Evolutionary conservation across 495 filamentous ascomycete genomes (phyloP).

Genomic region (Friedmanniomyces endolithicus): DNA sequence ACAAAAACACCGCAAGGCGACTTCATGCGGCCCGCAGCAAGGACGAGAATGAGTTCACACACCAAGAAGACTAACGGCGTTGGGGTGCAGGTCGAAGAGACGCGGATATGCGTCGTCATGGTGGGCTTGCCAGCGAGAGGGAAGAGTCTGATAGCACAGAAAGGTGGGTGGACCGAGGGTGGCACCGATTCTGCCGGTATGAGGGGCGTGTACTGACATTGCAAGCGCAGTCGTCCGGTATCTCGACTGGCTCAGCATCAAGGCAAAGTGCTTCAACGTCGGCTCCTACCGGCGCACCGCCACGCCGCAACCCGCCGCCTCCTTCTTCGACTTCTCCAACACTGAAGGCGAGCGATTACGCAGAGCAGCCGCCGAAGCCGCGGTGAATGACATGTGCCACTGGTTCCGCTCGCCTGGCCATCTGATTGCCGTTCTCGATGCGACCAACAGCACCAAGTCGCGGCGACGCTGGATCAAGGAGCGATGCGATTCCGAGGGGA

Average conservation of each 20-base stretch:
- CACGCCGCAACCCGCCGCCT: conserved; percentile 73
- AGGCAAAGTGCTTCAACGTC: conserved; percentile 89
- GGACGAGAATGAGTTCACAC: conserved; percentile 3
- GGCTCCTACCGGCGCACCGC: conserved; percentile 80
- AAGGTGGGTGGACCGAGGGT: conserved; percentile 45
- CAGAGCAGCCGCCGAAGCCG: conserved; percentile 74
- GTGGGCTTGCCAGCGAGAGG: conserved; percentile 89
- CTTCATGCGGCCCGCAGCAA: conserved; percentile 16
- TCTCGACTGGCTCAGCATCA: conserved; percentile 88
- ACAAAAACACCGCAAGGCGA: conserved; percentile 9
- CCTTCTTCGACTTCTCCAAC: conserved; percentile 87
- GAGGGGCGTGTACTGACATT: background rate
- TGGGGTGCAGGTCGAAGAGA: conserved; percentile 73
- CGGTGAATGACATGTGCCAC: conserved; percentile 76
- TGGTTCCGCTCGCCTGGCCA: conserved; percentile 70
- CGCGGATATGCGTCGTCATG: conserved; percentile 97
- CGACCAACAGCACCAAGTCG: conserved; percentile 83
- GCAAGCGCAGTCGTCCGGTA: conserved; percentile 67
- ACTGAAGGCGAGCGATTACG: conserved; percentile 80
- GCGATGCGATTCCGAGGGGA: conserved; percentile 52
- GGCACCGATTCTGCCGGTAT: background rate
- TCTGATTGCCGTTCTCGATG: conserved; percentile 82
- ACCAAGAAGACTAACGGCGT: conserved; percentile 36
- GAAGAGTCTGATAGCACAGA: conserved; percentile 93
- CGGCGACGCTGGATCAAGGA: conserved; percentile 88